Evolutionary conservation across 805 yeast species (phyloP).

Genomic region (Barnettozyma botsteinii): DNA sequence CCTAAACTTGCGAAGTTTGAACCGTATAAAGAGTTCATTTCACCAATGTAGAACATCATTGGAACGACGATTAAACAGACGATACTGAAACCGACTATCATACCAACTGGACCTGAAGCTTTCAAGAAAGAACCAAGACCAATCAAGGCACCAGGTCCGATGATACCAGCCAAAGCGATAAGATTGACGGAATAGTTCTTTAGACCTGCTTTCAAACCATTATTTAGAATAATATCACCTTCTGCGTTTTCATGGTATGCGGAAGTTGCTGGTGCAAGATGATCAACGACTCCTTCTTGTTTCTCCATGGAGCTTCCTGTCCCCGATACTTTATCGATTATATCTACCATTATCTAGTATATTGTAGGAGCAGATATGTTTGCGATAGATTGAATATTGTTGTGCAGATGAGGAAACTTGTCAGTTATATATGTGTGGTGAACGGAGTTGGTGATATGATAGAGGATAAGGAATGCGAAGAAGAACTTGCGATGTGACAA

Average conservation of each 20-base stretch:
- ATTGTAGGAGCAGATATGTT: no score
- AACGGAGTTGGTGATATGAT: no score
- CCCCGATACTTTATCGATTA: no score
- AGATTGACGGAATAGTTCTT: constrained; percentile 47
- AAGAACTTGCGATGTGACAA: no score
- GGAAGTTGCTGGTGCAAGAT: neutral
- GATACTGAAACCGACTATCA: constrained; percentile 44
- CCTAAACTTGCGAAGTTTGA: constrained; percentile 49
- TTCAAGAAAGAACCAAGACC: constrained; percentile 47
- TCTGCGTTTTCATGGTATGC: constrained; percentile 18
- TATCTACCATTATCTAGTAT: no score
- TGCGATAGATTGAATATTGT: no score
- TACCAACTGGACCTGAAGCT: constrained; percentile 49
- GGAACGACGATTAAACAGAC: constrained; percentile 48
- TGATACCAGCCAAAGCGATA: constrained; percentile 50
- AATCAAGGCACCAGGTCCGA: constrained; percentile 55
- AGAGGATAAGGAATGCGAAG: no score
- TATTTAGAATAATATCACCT: constrained; percentile 26
- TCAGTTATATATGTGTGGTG: no score
- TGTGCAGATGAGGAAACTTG: no score
- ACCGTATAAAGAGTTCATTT: constrained; percentile 48
- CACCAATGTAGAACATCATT: constrained; percentile 54
- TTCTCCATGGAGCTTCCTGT: neutral
- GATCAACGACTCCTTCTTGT: constrained; percentile 1
- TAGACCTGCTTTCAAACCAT: constrained; percentile 39